These are phyloP conservation scores for Chrysosporium keratinophilum DNA, from an alignment of 2,329 filamentous ascomycete genomes.

Conservation along the genomic window DNA sequence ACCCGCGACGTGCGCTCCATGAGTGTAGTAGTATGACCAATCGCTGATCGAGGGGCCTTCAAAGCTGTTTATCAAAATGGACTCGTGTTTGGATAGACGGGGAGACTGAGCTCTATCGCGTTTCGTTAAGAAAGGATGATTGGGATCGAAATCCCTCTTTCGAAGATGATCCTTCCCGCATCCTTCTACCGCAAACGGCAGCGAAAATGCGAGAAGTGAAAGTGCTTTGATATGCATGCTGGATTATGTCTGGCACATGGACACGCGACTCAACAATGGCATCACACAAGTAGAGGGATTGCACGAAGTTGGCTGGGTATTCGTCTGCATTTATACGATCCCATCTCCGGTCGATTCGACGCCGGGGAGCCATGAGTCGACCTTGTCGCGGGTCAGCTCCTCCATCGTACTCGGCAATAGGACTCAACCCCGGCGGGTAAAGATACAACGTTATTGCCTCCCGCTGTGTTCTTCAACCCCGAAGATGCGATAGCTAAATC, in stretches of 20 bases:
- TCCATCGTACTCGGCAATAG: too few relatives aligned
- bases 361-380: not conserved
- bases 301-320: not conserved
- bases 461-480: not conserved
- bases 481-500: not conserved
- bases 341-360: not conserved
- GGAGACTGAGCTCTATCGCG: constrained; percentile 18
- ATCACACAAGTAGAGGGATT: not conserved
- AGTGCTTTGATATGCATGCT: constrained; percentile 12
- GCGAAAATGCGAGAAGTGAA: constrained; percentile 14
- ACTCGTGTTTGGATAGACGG: constrained; percentile 21
- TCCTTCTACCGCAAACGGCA: constrained; percentile 14
- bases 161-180: constrained; percentile 12
- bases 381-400: not conserved
- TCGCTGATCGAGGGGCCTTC: constrained; percentile 21
- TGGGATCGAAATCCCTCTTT: constrained; percentile 10
- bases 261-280: not conserved
- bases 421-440: too few relatives aligned
- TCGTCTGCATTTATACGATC: constrained; percentile 4
- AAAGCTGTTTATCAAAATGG: constrained; percentile 23
- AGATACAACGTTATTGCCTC: too few relatives aligned
- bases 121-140: constrained; percentile 16
- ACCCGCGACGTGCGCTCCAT: constrained; percentile 26
- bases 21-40: constrained; percentile 26
- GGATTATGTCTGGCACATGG: not conserved